phyloP scores from a whole-genome alignment of 805 yeast genomes.

The Barnettozyma sucrosica region DNA sequence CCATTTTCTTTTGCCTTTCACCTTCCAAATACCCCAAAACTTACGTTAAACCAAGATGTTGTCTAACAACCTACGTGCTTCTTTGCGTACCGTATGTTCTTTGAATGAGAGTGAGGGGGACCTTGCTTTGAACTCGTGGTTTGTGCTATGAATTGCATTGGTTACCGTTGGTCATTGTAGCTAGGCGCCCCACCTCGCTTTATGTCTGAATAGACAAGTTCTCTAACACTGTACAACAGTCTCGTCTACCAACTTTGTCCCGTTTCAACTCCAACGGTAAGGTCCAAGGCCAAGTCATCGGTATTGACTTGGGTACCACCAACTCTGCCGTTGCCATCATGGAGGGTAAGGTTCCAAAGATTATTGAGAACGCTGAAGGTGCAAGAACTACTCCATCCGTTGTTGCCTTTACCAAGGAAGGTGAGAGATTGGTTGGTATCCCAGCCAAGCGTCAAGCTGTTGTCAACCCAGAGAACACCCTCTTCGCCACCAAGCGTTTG shows the following conservation, averaged over 20 bases:
- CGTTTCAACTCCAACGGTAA: conserved; percentile 46
- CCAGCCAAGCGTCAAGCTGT: conserved; percentile 78
- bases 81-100: conserved; percentile 24
- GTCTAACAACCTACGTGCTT: conserved; percentile 23
- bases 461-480: conserved; percentile 72
- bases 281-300: conserved; percentile 51
- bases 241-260: conserved; percentile 28
- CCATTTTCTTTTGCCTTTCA: conserved; percentile 1
- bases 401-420: conserved; percentile 58
- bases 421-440: conserved; percentile 53
- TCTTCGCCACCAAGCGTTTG: conserved; percentile 76
- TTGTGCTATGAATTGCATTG: background rate
- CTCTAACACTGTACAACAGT: conserved; percentile 17
- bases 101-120: background rate
- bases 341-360: conserved; percentile 47
- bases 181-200: background rate
- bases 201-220: background rate
- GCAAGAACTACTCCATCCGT: conserved; percentile 53
- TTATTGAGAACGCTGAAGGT: conserved; percentile 77
- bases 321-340: conserved; percentile 75
- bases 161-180: background rate
- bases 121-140: background rate
- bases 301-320: conserved; percentile 83
- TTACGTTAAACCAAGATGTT: conserved; percentile 18
- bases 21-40: background rate